A percentile compares a stretch with the other conserved stretches of the same genome.
Conservation (phyloP, 345 rosid species). For the Combretum micranthum region DNA sequence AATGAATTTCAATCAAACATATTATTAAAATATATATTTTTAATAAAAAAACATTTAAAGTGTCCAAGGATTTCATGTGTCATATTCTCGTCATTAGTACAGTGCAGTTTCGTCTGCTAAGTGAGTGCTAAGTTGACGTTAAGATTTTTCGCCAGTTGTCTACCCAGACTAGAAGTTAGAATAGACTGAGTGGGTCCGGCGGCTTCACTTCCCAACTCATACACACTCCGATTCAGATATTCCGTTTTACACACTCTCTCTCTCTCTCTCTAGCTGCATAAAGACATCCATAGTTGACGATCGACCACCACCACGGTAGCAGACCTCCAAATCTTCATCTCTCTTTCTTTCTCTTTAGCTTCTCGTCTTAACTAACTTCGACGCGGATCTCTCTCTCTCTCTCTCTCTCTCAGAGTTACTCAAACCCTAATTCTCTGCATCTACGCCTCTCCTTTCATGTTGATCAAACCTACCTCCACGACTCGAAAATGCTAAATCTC, state of each 20-base stretch:
- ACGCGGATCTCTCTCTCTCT: neutral
- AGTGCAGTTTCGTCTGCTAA: too few species aligned
- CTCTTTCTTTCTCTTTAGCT: conserved; percentile 3
- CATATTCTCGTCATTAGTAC: too few species aligned
- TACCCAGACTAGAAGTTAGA: neutral
- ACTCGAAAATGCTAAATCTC: neutral
- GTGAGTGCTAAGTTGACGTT: neutral
- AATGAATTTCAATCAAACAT: too few species aligned
- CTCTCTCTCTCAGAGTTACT: neutral
- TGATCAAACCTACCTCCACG: neutral
- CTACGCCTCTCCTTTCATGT: neutral
- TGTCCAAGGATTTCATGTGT: too few species aligned
- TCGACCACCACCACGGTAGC: neutral
- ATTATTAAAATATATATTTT: too few species aligned
- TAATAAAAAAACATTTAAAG: too few species aligned
- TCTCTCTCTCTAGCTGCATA: neutral
- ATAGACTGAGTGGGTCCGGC: conserved; percentile 17
- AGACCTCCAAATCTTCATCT: neutral
- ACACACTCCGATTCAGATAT: neutral
- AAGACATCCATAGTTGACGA: neutral
- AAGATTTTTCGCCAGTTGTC: neutral
- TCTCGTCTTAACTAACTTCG: neutral
- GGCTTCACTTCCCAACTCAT: conserved; percentile 21
- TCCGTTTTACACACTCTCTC: neutral
- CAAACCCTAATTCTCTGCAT: neutral